Evolutionary conservation across 2,329 filamentous ascomycete species (phyloP), one percentile per base, ranked within the genome.

Genomic region (Sarocladium kiliense): DNA sequence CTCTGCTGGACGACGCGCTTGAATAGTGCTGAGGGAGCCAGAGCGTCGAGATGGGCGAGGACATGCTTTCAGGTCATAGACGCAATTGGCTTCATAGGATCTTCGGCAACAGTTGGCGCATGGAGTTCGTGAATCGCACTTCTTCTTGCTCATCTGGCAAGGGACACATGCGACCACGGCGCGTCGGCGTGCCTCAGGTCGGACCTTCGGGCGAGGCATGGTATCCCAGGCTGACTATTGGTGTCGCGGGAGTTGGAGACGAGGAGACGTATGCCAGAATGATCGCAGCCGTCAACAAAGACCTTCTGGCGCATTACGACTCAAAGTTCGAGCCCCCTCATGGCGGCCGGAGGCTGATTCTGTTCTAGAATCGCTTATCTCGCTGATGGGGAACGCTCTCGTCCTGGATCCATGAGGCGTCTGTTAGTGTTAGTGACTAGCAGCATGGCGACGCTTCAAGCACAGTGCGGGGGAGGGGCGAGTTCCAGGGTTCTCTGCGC

Each of bases 181-280:
- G 39, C 78, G 71, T 55, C 74, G 72, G 3, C 78, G 74, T 56
- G 79, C 73, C 47, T 73, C 72, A 1, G 75, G 74, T 19, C 69
- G 71, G 23, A 81, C 76, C 59, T 74, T 79, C 16, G 77, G 77
- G 21, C 78, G 77, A 56, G 77, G 77, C 77, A 81, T 81, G 21
- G 5, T 44, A 4, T 7, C 41, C 16, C 21, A 25, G n/a, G 19
- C 12, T 6, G 12, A 6, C 30, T 12, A 32, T 5, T 9, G 36
- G 7, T n/a, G 36, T 5, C n/a, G 36, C 9, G 16, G 36, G 18
- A 9, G 16, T 32, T 32, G 30, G 30, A 6, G 30, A 12, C 6
- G 30, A 7, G 30, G 7, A 7, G 30, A 7, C 30, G 7, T 39
- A 10, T 5, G 9, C 12, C 16, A 5, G 36, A 39, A 19, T 39